Conservation (phyloP, 345 rosid species). For the Cochlearia excelsa region DNA sequence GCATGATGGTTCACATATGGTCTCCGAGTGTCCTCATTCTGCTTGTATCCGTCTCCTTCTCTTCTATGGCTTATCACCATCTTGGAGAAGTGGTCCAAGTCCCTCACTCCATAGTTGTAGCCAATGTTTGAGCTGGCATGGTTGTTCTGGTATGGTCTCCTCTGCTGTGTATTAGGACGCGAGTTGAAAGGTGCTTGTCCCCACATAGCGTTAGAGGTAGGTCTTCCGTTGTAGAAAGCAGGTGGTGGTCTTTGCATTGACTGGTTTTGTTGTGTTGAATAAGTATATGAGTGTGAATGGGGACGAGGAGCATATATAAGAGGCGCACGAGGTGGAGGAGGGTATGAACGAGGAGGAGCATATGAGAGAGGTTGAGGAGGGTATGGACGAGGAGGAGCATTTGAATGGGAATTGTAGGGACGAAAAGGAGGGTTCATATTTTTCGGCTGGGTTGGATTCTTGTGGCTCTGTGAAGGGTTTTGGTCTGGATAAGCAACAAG, state of each 20-base stretch:
- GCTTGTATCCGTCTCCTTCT: no score
- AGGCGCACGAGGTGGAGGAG: no score
- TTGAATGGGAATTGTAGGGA: slow-evolving; percentile 16
- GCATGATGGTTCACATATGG: no score
- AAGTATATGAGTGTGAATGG: slow-evolving; percentile 7
- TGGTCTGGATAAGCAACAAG: background rate
- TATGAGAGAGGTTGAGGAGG: no score
- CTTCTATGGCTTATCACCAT: background rate
- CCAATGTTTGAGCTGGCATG: slow-evolving; percentile 25
- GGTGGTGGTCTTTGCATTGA: slow-evolving; percentile 23
- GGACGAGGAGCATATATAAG: background rate
- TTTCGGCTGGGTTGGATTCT: slow-evolving; percentile 9
- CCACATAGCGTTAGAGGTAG: slow-evolving; percentile 31
- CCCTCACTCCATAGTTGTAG: slow-evolving; percentile 27
- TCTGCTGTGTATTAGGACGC: slow-evolving; percentile 19
- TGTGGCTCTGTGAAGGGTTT: background rate
- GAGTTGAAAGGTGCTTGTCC: slow-evolving; percentile 35
- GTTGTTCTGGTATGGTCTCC: slow-evolving; percentile 29
- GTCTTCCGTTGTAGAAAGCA: slow-evolving; percentile 31
- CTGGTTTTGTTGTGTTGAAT: slow-evolving; percentile 29
- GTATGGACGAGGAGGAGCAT: no score
- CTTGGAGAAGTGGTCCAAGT: no score
- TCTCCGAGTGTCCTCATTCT: no score
- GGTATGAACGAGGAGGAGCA: no score
- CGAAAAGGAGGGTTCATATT: slow-evolving; percentile 27